Evolutionary conservation across 148 eudicot genomes (phyloP).

Genomic region (Arctostaphylos glauca): DNA sequence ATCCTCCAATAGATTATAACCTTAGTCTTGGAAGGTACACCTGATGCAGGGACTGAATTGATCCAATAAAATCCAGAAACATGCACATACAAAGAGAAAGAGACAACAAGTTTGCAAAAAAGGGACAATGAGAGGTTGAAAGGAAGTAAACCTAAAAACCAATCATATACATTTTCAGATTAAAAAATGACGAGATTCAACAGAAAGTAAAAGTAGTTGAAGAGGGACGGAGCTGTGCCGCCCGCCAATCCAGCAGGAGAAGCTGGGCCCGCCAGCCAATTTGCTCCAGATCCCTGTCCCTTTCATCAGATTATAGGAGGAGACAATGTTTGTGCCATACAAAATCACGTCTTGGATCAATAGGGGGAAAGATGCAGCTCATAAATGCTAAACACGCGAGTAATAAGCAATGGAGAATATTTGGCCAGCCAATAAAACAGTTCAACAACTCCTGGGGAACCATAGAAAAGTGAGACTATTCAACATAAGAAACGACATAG

Average conservation of each 20-base stretch:
- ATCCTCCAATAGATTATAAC: neutral
- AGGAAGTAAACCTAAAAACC: neutral
- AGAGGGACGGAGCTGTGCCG: too few species aligned
- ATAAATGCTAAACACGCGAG: neutral
- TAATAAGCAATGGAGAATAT: neutral
- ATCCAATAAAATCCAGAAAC: neutral
- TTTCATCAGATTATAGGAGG: too few species aligned
- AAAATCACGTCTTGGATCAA: too few species aligned
- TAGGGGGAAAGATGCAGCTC: neutral
- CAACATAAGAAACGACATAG: neutral
- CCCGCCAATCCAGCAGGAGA: too few species aligned
- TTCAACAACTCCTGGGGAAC: constrained; percentile 7
- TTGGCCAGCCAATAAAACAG: neutral
- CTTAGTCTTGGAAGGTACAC: neutral
- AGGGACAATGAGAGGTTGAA: neutral
- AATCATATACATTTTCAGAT: neutral
- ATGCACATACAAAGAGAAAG: neutral
- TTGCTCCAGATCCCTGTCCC: too few species aligned
- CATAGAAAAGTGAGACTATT: neutral
- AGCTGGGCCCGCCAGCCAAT: too few species aligned
- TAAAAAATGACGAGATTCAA: neutral
- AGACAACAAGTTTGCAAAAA: neutral
- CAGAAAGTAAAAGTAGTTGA: neutral
- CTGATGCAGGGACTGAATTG: neutral
- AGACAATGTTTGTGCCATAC: too few species aligned